Evolutionary conservation across 1,284 basidiomycete species (phyloP).

Genomic region (Vanrija sp.): DNA sequence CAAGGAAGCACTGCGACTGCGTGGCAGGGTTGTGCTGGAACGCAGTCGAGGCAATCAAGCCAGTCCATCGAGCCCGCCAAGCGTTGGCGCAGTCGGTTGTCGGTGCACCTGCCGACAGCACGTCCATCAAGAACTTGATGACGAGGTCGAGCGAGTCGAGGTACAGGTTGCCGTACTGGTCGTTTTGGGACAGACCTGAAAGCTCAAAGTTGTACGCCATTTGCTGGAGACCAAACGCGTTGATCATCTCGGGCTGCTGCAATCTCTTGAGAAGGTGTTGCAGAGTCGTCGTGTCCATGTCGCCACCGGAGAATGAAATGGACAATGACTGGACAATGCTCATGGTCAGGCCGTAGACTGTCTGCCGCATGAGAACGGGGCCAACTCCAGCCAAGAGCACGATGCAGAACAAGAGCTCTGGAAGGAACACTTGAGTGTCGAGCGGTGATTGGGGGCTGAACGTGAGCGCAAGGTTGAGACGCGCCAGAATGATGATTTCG

Average conservation of each 20-base stretch:
- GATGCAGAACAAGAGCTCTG: conserved; percentile 74
- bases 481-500: conserved; percentile 73
- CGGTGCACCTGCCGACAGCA: conserved; percentile 60
- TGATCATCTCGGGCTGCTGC: conserved; percentile 58
- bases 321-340: conserved; percentile 70
- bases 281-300: conserved; percentile 35
- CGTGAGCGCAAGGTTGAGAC: conserved; percentile 66
- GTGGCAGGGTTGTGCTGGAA: conserved; percentile 89
- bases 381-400: conserved; percentile 71
- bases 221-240: conserved; percentile 64
- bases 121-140: conserved; percentile 60
- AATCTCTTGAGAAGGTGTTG: conserved; percentile 60
- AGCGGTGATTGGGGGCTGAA: conserved; percentile 62
- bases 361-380: conserved; percentile 66
- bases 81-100: conserved; percentile 75
- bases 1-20: conserved; percentile 82
- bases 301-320: conserved; percentile 23
- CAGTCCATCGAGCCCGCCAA: conserved; percentile 92
- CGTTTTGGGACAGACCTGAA: conserved; percentile 26
- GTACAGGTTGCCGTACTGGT: conserved; percentile 58
- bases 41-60: conserved; percentile 81
- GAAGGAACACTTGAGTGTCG: conserved; percentile 71
- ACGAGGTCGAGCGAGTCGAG: conserved; percentile 67
- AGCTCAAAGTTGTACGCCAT: conserved; percentile 23
- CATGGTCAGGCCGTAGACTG: conserved; percentile 73